These are phyloP conservation scores for Solanum gandarillasii DNA, from an alignment of 257 asterid species.

Conservation along the genomic window DNA sequence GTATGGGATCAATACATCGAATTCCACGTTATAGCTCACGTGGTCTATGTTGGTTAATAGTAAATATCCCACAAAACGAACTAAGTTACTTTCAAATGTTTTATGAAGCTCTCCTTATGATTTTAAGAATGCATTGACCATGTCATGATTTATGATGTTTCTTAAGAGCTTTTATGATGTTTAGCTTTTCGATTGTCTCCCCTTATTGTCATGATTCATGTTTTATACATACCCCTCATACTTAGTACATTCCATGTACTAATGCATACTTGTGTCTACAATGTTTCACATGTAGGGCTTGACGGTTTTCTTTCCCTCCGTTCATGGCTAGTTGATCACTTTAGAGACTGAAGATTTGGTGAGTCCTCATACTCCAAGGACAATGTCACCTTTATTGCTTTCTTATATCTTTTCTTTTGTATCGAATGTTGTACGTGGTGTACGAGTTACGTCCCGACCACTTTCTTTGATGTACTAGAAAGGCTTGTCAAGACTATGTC, in stretches of 20 bases:
- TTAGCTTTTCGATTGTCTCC: neutral
- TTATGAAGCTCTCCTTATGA: neutral
- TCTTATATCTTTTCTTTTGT: neutral
- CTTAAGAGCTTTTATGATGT: neutral
- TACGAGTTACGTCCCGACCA: neutral
- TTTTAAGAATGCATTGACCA: neutral
- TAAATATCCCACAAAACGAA: neutral
- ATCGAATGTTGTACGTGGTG: neutral
- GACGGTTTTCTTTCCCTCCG: neutral
- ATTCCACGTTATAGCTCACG: neutral
- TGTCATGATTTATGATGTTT: neutral
- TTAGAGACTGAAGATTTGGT: neutral
- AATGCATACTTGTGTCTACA: neutral
- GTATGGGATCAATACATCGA: neutral
- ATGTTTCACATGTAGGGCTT: neutral
- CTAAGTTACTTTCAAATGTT: neutral
- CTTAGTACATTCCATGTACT: neutral
- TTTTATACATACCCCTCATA: neutral
- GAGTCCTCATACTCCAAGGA: neutral
- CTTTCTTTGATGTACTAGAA: neutral
- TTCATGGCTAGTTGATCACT: neutral
- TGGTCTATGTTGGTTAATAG: neutral
- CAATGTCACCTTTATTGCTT: neutral
- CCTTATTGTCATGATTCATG: neutral
- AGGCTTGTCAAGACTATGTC: neutral